Evolutionary conservation across 73 alveolate genomes (phyloP), one percentile per base, ranked within the genome.

Genomic region (Diophrys appendiculata): DNA sequence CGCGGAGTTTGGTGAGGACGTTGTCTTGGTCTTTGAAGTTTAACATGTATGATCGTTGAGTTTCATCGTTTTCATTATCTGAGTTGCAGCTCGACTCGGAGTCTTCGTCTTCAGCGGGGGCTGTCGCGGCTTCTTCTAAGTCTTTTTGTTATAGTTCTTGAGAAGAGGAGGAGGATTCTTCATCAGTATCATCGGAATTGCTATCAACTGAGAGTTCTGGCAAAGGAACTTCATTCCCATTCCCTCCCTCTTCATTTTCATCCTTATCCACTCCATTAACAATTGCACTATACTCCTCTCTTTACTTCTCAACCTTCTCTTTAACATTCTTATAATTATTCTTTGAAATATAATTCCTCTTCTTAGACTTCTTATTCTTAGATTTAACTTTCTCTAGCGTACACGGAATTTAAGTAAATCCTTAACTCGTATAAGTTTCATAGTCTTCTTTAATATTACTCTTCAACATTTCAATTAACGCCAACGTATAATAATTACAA

Each of bases 381-480:
- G 8, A 26, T 29, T 68, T 68, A 8, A 30, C 76, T 29, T 68
- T 23, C 71, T 72, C 81, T 23, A 43, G n/a, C 60, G 5, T 43
- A 43, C 60, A 74, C 2, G 85, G 81, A 0, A 85, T 81, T 26
- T 71, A 30, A 2, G 81, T 65, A 64, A 79, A 68, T 68, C 70
- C 76, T 26, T 85, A 79, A 1, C 77, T 78, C 52, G 68, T 53
- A 27, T 85, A 35, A 35, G 69, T 85, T 5, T 70, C 86, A 81
- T 85, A 85, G 56, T 85, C 88, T 34, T 85, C 88, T 35, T 85
- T 81, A 3, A 85, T 73, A 0, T 78, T 56, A 56, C 56, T 78
- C 31, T 79, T 77, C 28, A 85, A 77, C 93, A 85, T 85, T 35
- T 85, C 93, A 1, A 78, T 54, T 23, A 85, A 76, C 0, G 93